Evolutionary conservation across 805 yeast species (phyloP), one percentile per base, ranked within the genome.

Genomic region (Wickerhamomyces subpelliculosus): DNA sequence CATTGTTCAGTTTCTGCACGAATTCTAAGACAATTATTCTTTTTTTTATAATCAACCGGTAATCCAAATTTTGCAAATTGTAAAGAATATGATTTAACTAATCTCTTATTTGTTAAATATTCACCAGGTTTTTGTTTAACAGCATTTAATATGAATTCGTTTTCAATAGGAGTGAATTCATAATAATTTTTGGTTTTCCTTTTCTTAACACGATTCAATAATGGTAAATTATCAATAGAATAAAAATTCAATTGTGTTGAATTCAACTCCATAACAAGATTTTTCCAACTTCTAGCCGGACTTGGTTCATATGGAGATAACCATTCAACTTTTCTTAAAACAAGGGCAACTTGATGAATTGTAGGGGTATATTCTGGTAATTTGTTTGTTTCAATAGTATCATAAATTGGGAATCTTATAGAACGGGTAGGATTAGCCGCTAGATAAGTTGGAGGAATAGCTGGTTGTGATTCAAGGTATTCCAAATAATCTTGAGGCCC

Each of bases 1-100:
- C 86, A 71, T 58, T 90, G 97, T 57, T 85, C 88, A 28, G 81
- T 73, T 60, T 90, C 97, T 27, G 82, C 72, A 17, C 98, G 72
- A 14, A 90, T 48, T 35, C 98, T 64, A 28, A 88, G 58, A 5
- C 81, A 85, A 52, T 78, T 73, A 14, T 74, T 68, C 45, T 72
- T 73, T 57, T 87, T 86, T 40, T 71, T 73, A 59, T 87, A 87
- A 60, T 90, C 98, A 2, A 76, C 68, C 0, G 97, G 96, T 12
- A 87, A 64, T 0, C 98, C 98, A 32, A 85, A 62, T 49, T 72
- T 78, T 11, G 93, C 89, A 60, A 80, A 80, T 59, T 93, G 97
- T 27, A 90, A 67, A 2, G 96, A 78, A 58, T 77, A 89, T 0
- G 87, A 74, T 45, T 80, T 69, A n/a, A 72, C 48, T 23, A 83